Evolutionary conservation across 208 protist species (phyloP), one percentile per base, ranked within the genome.

Genomic region (Trichomonas vaginalis): DNA sequence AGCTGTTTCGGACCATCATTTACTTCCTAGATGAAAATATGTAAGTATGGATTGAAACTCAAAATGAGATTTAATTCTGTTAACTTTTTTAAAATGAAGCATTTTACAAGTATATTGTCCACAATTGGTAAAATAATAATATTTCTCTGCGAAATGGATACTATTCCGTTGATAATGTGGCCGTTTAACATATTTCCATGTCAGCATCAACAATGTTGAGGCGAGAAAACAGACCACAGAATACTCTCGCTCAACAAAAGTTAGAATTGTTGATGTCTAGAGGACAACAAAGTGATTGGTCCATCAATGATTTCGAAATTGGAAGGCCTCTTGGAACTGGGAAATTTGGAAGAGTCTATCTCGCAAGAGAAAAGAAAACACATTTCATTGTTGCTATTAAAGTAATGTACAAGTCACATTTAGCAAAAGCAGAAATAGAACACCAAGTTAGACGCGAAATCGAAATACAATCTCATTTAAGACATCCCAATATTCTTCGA

Each of bases 281-380:
- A 70, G 56, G 56, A 37, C 79, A 83, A 32, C 10, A 42, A 6
- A 35, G 2, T 42, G 40, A 95, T 12, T 98, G 97, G 97, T 86
- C 95, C 15, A 96, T 98, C 15, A 96, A 96, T 79, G 97, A 98
- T 96, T 98, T 98, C 83, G 97, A 98, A 96, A 98, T 98, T 96
- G 97, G 97, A 17, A 97, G 97, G 62, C 97, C 96, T 62, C 95
- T 98, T 32, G 97, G 97, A n/a, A 97, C 45, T 37, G 99, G 99
- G n/a, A 99, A 99, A 97, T 99, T 99, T 97, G 99, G 99, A n/a
- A 98, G 98, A 96, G 99, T 99, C 6, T 99, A 99, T 97, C 97
- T 99, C 4, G 99, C 99, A 42, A 97, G 98, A 10, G 99, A 99
- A 95, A 99, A 98, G 96, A 97, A 97, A 56, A 98, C 97, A 96